Base-by-base conservation (phyloP, 2,329 filamentous ascomycete genomes). In the Aphanocladium album region DNA sequence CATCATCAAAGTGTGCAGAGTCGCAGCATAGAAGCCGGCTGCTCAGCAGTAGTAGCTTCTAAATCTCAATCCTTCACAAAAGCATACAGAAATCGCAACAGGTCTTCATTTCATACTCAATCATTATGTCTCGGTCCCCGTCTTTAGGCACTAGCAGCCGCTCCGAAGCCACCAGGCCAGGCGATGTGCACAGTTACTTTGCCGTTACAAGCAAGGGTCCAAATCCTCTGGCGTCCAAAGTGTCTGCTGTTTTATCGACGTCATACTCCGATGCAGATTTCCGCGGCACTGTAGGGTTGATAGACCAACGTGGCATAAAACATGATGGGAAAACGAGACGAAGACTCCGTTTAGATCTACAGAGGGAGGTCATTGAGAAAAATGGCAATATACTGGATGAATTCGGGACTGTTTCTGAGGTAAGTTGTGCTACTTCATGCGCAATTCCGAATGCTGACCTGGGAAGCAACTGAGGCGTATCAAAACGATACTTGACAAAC, bases 191-290 rank as follows among this genome's bases (percentile, higher is more conserved):
- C 5, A 23, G 21, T 19, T 27, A 51, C 25, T 16, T 71, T 25
- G 65, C 71, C 8, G 14, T 25, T 5, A 19, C 39, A 25, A 46
- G 8, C 1, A 83, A 74, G 63, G 69, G 78, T 21, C 69, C 78
- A 16, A 91, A 85, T 73, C 89, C 91, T 8, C 79, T 98, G 35
- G 87, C 90, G 8, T 89, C 88, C 63, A 91, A 95, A 70, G 84
- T 97, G 67, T 90, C 91, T 25, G 88, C 85, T 63, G 89, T 98
- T 45, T 83, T 98, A 53, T 96, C 95, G 4, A 88, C 91, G 2
- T 96, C 93, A 0, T 97, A 96, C 75, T 89, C 92, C 7, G 95
- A 98, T 74, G 82, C 90, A 5, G 93, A 97, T 66, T 96, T 98
- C 67, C 86, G 91, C 65, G 90, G 96, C 78, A 88, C 92, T 16